Conservation (phyloP, 371 early-diverging fungal genomes). For the Mortierella sp. region DNA sequence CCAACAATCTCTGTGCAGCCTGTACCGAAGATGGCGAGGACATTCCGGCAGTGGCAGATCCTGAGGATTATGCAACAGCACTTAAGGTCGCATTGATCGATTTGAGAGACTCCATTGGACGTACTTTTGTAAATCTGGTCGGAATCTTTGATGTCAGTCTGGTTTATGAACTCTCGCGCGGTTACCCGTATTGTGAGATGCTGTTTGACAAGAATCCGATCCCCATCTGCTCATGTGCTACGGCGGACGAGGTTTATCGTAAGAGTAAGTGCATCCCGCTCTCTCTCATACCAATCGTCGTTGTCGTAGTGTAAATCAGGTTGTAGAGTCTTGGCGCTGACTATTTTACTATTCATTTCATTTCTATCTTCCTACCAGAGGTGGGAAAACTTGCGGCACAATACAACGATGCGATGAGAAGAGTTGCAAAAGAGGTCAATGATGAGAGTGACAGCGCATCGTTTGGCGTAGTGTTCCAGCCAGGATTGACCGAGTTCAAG, state of each 20-base stretch:
- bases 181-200: slow-evolving; percentile 70
- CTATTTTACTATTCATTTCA: neutral
- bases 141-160: slow-evolving; percentile 72
- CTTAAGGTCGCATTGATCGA: slow-evolving; percentile 60
- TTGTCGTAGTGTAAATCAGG: neutral
- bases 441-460: slow-evolving; percentile 48
- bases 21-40: slow-evolving; percentile 41
- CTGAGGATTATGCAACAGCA: slow-evolving; percentile 65
- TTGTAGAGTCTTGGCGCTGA: neutral
- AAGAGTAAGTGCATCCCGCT: slow-evolving; percentile 54
- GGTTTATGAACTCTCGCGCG: slow-evolving; percentile 72
- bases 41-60: slow-evolving; percentile 56
- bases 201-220: slow-evolving; percentile 66
- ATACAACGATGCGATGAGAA: slow-evolving; percentile 70
- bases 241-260: slow-evolving; percentile 62
- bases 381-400: slow-evolving; percentile 68
- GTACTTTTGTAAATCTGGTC: slow-evolving; percentile 72
- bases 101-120: slow-evolving; percentile 61
- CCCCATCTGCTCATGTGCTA: slow-evolving; percentile 70
- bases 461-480: slow-evolving; percentile 76
- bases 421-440: slow-evolving; percentile 66
- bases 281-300: neutral
- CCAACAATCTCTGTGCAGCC: slow-evolving; percentile 76
- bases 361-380: slow-evolving; percentile 39
- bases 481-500: slow-evolving; percentile 70